These are phyloP conservation scores for Talaromyces islandicus DNA, from an alignment of 2,329 filamentous ascomycete species.

Conservation along the genomic window DNA sequence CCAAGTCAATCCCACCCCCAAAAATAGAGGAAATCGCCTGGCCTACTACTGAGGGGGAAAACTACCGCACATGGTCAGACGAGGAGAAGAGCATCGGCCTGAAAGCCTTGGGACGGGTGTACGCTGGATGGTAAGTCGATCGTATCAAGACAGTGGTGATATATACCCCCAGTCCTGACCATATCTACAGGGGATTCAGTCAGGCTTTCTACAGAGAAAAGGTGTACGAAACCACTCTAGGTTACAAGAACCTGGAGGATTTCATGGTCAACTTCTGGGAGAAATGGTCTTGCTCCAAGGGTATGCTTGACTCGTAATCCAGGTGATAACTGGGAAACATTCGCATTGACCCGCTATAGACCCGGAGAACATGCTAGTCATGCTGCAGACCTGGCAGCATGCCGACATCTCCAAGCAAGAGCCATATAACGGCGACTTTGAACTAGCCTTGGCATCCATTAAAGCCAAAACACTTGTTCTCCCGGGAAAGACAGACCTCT, in stretches of 20 bases:
- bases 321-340: background rate
- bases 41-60: constrained; percentile 26
- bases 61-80: constrained; percentile 45
- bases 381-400: constrained; percentile 74
- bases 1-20: constrained; percentile 46
- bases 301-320: constrained; percentile 21
- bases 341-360: constrained; percentile 36
- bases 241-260: constrained; percentile 63
- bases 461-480: constrained; percentile 67
- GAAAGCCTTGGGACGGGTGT: constrained; percentile 67
- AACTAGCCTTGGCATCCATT: constrained; percentile 60
- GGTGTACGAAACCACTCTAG: constrained; percentile 59
- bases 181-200: constrained; percentile 58
- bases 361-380: constrained; percentile 67
- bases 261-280: constrained; percentile 76
- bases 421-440: constrained; percentile 62
- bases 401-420: constrained; percentile 64
- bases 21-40: constrained; percentile 45
- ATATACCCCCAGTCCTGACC: background rate
- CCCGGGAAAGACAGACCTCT: constrained; percentile 68
- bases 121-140: constrained; percentile 59
- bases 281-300: constrained; percentile 63
- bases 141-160: background rate
- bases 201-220: constrained; percentile 71
- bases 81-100: constrained; percentile 53